These are phyloP conservation scores for Lichtheimia ornata DNA, from an alignment of 371 early-diverging fungal species.

Conservation along the genomic window DNA sequence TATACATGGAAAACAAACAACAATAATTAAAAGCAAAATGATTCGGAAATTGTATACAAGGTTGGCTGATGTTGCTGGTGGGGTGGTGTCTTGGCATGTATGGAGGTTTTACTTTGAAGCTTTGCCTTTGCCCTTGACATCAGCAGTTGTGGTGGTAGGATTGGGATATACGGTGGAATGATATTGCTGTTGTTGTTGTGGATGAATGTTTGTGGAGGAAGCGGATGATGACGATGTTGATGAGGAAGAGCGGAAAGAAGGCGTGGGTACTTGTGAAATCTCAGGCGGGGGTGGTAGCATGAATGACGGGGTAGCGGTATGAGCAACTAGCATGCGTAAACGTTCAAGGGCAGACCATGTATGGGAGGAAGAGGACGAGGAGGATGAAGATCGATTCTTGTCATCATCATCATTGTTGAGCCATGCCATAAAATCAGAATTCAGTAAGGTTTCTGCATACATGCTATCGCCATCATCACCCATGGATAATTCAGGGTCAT, in stretches of 20 bases:
- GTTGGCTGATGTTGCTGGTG: too few species aligned
- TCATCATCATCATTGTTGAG: constrained; percentile 16
- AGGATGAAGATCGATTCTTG: constrained; percentile 3
- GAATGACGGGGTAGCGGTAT: constrained; percentile 9
- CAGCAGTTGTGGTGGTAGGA: constrained; percentile 1
- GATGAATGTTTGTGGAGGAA: background rate
- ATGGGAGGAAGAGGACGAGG: background rate
- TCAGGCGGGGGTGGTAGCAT: constrained; percentile 1
- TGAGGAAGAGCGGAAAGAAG: background rate
- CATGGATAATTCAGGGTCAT: constrained; percentile 30
- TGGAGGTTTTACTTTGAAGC: background rate
- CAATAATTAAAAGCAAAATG: too few species aligned
- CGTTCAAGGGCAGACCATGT: constrained; percentile 18
- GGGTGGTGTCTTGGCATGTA: too few species aligned
- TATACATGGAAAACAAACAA: constrained; percentile 3
- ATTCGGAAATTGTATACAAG: too few species aligned
- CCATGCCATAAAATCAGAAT: constrained; percentile 29
- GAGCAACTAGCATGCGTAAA: constrained; percentile 23
- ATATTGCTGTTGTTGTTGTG: background rate
- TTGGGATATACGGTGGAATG: too few species aligned
- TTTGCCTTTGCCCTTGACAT: constrained; percentile 15
- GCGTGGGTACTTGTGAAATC: background rate
- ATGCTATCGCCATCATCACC: constrained; percentile 33
- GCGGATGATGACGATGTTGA: background rate
- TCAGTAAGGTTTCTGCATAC: constrained; percentile 29